Evolutionary conservation across 345 rosid genomes (phyloP), one percentile per base, ranked within the genome.

Genomic region (Corchorus capsularis): DNA sequence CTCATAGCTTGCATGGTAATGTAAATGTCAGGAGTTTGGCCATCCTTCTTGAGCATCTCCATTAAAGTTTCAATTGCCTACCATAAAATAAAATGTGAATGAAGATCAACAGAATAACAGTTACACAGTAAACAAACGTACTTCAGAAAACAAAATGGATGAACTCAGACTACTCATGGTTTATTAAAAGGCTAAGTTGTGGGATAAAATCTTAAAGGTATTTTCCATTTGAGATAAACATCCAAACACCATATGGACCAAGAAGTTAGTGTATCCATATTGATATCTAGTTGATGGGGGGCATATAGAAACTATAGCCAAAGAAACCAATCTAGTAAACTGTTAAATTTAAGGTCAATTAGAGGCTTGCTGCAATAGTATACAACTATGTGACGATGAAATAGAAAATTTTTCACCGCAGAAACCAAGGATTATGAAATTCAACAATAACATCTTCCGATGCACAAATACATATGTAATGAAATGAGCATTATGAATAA

Each of bases 1-100:
- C 97, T 96, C 89, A 92, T 87, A 13, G 69, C 79, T 82, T 93
- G 96, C 77, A 87, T 50, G 77, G 77, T 46, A 77, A 90, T 89
- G 80, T 84, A 96, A 37, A 79, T 79, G 78, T 96, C 98, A 8
- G 97, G 89, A 74, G 45, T 66, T 57, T 81, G 86, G 22, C 85
- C 91, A 61, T 93, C 98, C 84, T 87, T 87, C 77, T 81, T 81
- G 63, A 96, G 93, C 98, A 93, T 91, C 81, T 91, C 94, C 79
- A 89, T 64, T 71, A 96, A 86, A 32, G 91, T 84, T 80, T 91
- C 94, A 77, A 67, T 87, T 1, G 90, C 96, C 99, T 96, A 83
- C 52, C 65, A 27, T 27, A 85, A 39, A 67, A 17, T 56, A 50
- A 64, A 49, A 69, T 16, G n/a, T 57, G n/a, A 6, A 39, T 34